A percentile compares a stretch with the other conserved stretches of the same genome.
Evolutionary conservation across 1,139 yeast species (phyloP).

Genomic region (Yamadazyma sp.): DNA sequence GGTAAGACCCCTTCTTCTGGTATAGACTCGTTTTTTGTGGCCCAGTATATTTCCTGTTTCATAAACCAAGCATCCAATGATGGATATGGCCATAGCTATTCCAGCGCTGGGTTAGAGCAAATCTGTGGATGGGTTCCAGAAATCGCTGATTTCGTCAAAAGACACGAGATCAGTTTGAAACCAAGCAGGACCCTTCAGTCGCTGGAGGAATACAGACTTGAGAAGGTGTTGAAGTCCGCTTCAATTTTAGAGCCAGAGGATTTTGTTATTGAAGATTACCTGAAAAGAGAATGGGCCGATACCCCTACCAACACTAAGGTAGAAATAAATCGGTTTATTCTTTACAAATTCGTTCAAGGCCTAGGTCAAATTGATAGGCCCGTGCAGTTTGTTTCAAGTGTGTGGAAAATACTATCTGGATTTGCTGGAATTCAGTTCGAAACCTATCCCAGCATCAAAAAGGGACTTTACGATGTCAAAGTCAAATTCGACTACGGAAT

Average conservation of each 20-base stretch:
- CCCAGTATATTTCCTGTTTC: slow-evolving; percentile 31
- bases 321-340: slow-evolving; percentile 27
- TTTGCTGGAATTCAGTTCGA: slow-evolving; percentile 34
- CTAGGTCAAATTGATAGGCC: slow-evolving; percentile 32
- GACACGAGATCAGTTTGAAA: slow-evolving; percentile 5
- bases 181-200: slow-evolving; percentile 1
- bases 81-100: slow-evolving; percentile 25
- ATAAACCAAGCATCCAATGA: slow-evolving; percentile 25
- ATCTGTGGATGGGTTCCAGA: slow-evolving; percentile 36
- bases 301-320: slow-evolving; percentile 1
- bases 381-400: slow-evolving; percentile 27
- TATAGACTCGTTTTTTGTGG: slow-evolving; percentile 29
- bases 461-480: slow-evolving; percentile 10
- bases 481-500: slow-evolving; percentile 7
- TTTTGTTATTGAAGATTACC: background rate
- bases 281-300: background rate
- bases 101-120: slow-evolving; percentile 29
- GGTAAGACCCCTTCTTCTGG: slow-evolving; percentile 17
- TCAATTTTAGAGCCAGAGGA: background rate
- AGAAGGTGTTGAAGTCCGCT: background rate
- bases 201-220: background rate
- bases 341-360: slow-evolving; percentile 32
- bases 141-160: slow-evolving; percentile 20
- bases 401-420: slow-evolving; percentile 31
- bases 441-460: slow-evolving; percentile 13